These are phyloP conservation scores for Papilionanthe hybrid DNA, from an alignment of 116 monocot genomes.

Conservation along the genomic window DNA sequence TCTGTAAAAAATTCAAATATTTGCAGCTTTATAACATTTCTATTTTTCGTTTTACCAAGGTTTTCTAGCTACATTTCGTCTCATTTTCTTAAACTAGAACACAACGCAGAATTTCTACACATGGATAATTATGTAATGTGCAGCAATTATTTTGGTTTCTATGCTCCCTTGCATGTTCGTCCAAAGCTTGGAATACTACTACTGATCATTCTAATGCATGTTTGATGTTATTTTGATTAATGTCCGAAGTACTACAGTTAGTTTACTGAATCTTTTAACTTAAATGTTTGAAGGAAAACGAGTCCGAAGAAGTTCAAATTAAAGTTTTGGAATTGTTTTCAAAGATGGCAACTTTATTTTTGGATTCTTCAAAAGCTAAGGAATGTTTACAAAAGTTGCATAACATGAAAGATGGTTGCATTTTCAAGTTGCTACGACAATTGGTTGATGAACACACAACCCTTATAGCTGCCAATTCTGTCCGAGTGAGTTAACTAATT, in stretches of 20 bases:
- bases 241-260: not conserved
- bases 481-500: constrained; percentile 32
- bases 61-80: not conserved
- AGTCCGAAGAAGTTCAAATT: constrained; percentile 34
- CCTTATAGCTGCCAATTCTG: constrained; percentile 22
- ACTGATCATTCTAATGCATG: not conserved
- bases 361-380: constrained; percentile 50
- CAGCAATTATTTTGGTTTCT: not conserved
- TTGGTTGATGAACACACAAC: constrained; percentile 42
- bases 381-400: constrained; percentile 70
- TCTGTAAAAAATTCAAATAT: not conserved
- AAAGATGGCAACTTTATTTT: constrained; percentile 58
- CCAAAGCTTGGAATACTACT: not conserved
- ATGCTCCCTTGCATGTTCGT: not conserved
- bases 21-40: not conserved
- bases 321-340: constrained; percentile 38
- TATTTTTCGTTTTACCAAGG: too few species aligned
- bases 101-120: not conserved
- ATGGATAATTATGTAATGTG: not conserved
- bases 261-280: not conserved
- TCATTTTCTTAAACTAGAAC: not conserved
- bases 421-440: constrained; percentile 60
- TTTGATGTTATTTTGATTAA: not conserved
- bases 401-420: constrained; percentile 68
- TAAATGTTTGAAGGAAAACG: constrained; percentile 29